Base-by-base conservation (phyloP, 2,329 filamentous ascomycete species). In the Raffaelea ambrosiae region DNA sequence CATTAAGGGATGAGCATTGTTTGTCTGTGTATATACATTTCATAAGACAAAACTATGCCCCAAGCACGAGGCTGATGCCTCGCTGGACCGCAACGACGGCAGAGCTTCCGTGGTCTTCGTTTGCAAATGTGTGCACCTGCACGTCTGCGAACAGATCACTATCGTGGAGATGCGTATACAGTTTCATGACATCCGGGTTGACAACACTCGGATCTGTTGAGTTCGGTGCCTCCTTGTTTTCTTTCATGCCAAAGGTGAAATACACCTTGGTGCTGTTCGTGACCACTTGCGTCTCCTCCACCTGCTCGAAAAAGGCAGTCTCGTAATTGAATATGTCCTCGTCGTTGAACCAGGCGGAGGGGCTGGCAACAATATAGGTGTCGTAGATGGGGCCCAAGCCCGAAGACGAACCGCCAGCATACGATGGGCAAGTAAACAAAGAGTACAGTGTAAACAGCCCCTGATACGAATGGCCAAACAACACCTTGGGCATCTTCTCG, bases 381-480 rank as follows among this genome's bases (percentile, higher is more conserved):
- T 33, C 31, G 31, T 9, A 33, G 31, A 33, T 33, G 31, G 31
- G 31, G 9, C 16, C 31, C 31, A 33, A 33, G 31, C 31, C 31
- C 9, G 9, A 33, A 9, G 9, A 16, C 9, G 9, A 9, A 9
- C 31, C 9, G 16, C 16, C 9, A 9, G 31, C 16, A 16, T 33
- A 33, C 9, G 31, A 33, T 53, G 55, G 55, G 49, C 10, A 19
- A 11, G 48, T 44, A 19, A 44, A 50, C 9, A 50, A 26, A 7
- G 48, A 29, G 22, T 36, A 50, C 35, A 50, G 29, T 20, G 41
- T 14, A 18, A 50, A 50, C 3, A 50, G 44, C 3, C 48, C 48
- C 44, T 44, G 43, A 44, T 47, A 44, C 9, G 48, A 50, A 36
- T 50, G 48, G 41, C 48, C 48, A 18, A 40, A 50, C 20, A 50